Evolutionary conservation across 1,284 basidiomycete species (phyloP).

Genomic region (Gymnopus androsaceus): DNA sequence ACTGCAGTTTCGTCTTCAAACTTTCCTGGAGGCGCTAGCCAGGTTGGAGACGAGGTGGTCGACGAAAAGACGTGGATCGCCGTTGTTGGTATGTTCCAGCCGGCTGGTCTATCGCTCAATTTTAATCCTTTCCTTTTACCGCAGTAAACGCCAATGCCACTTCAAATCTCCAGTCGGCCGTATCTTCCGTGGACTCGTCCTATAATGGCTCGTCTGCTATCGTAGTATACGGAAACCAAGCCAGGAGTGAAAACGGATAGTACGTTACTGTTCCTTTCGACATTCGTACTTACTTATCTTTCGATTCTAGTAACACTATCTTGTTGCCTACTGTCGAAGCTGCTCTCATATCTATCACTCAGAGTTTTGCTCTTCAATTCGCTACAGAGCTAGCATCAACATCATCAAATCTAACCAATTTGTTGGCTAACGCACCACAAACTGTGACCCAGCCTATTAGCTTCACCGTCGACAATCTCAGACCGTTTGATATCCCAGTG

Average conservation of each 20-base stretch:
- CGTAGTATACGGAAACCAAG: conserved; percentile 34
- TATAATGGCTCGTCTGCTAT: conserved; percentile 40
- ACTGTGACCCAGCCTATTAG: conserved; percentile 56
- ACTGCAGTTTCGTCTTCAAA: conserved; percentile 35
- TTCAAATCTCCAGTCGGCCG: conserved; percentile 31
- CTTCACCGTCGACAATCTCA: conserved; percentile 56
- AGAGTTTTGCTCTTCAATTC: conserved; percentile 38
- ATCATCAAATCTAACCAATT: conserved; percentile 27
- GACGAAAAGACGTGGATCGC: conserved; percentile 25
- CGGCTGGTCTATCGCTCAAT: too few relatives aligned
- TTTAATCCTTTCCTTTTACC: neutral
- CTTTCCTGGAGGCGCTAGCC: conserved; percentile 40
- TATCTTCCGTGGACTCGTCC: conserved; percentile 28
- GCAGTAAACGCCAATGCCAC: conserved; percentile 23
- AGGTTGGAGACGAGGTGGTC: conserved; percentile 19
- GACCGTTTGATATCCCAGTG: conserved; percentile 69
- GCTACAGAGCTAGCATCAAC: conserved; percentile 36
- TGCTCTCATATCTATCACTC: conserved; percentile 27
- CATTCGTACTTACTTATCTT: neutral
- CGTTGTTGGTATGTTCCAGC: conserved; percentile 19
- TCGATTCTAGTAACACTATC: conserved; percentile 32
- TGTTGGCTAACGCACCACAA: conserved; percentile 58
- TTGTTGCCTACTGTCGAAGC: conserved; percentile 33
- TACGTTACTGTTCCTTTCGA: conserved; percentile 27
- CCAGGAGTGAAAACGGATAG: conserved; percentile 51